Conservation (phyloP, 495 filamentous ascomycete genomes). For the Penicillium parvum region DNA sequence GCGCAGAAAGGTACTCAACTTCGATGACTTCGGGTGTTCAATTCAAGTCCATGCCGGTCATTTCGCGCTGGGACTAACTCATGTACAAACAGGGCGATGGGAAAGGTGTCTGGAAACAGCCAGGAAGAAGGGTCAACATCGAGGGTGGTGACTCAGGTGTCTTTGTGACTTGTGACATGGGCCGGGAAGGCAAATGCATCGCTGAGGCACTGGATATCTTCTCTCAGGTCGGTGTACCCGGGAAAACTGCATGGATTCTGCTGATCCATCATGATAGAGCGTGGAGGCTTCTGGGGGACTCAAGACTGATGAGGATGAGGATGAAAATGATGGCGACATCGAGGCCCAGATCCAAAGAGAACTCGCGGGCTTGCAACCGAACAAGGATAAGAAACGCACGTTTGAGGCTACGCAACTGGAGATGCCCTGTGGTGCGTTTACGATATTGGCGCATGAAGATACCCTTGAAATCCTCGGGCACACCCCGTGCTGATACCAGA, state of each 20-base stretch:
- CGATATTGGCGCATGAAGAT: not conserved
- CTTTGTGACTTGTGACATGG: constrained; percentile 82
- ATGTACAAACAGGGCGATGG: constrained; percentile 29
- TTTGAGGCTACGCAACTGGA: constrained; percentile 67
- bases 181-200: constrained; percentile 72
- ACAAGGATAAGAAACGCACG: constrained; percentile 38
- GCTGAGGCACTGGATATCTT: constrained; percentile 70
- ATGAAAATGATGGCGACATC: constrained; percentile 62
- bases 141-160: constrained; percentile 79
- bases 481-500: constrained; percentile 17
- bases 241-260: not conserved
- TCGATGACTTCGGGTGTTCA: not conserved
- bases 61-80: constrained; percentile 3
- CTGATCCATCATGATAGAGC: constrained; percentile 9
- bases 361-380: constrained; percentile 58
- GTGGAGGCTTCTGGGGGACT: constrained; percentile 21
- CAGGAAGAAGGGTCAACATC: constrained; percentile 34
- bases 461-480: no score
- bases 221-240: constrained; percentile 53
- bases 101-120: constrained; percentile 28
- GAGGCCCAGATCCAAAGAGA: constrained; percentile 80
- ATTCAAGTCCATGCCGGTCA: not conserved
- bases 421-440: constrained; percentile 64
- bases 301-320: constrained; percentile 17
- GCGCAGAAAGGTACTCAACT: constrained; percentile 35